Percentiles rank a stretch among this genome's conserved stretches.
Conservation (phyloP, 371 early-diverging fungal species). For the Syncephalastrum monosporum region DNA sequence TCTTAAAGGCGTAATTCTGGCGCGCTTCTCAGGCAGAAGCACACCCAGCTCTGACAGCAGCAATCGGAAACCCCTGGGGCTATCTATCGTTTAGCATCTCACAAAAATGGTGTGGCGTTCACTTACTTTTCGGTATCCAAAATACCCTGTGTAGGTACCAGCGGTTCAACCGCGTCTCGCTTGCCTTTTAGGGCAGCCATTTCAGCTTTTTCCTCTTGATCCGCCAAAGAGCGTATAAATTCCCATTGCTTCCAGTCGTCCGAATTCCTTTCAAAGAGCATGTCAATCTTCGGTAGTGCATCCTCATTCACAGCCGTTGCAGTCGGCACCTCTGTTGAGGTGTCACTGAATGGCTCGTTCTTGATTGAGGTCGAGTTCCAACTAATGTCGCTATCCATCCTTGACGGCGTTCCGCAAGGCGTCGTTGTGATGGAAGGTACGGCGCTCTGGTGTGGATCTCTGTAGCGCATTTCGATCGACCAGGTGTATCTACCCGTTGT, state of each 20-base stretch:
- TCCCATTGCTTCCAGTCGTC: constrained; percentile 40
- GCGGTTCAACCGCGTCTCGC: not conserved
- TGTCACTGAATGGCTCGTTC: constrained; percentile 3
- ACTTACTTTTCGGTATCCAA: not conserved
- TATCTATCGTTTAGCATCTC: constrained; percentile 6
- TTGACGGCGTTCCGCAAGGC: constrained; percentile 12
- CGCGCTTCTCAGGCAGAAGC: constrained; percentile 53
- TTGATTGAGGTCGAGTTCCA: constrained; percentile 6
- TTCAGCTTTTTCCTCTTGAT: constrained; percentile 27
- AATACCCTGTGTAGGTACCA: not conserved
- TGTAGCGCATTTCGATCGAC: constrained; percentile 56
- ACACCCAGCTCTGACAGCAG: constrained; percentile 69
- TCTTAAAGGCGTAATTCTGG: constrained; percentile 59
- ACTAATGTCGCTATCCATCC: not conserved
- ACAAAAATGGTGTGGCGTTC: too few species aligned
- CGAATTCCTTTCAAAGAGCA: constrained; percentile 29
- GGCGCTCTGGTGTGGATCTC: constrained; percentile 22
- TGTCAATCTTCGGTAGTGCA: constrained; percentile 41
- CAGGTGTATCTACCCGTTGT: constrained; percentile 73
- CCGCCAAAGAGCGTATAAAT: constrained; percentile 25
- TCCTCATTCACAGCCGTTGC: constrained; percentile 28
- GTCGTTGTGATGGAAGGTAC: constrained; percentile 15
- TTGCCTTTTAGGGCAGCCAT: constrained; percentile 20
- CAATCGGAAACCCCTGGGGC: constrained; percentile 57
- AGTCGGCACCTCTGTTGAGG: constrained; percentile 6